These are phyloP conservation scores for Amniculicola lignicola DNA, from an alignment of 495 filamentous ascomycete species.

Conservation along the genomic window DNA sequence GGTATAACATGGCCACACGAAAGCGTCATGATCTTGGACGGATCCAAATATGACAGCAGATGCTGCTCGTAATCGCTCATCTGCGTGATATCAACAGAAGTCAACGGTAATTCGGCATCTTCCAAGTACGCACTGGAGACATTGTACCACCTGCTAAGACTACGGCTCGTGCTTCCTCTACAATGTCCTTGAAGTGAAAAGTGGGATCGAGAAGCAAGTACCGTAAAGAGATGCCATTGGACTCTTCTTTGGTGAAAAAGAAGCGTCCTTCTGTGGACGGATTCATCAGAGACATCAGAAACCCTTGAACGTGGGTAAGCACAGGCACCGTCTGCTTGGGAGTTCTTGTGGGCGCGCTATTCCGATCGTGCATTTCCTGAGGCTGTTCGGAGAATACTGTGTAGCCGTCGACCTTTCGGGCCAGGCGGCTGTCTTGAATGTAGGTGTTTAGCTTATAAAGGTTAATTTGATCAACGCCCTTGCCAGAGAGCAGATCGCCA, in stretches of 20 bases:
- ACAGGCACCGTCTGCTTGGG: conserved; percentile 53
- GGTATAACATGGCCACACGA: conserved; percentile 96
- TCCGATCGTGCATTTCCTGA: conserved; percentile 27
- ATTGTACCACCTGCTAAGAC: conserved; percentile 95
- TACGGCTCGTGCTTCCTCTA: conserved; percentile 80
- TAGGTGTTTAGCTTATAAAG: conserved; percentile 83
- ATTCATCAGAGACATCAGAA: conserved; percentile 81
- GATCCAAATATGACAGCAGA: conserved; percentile 72
- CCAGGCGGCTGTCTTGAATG: conserved; percentile 87
- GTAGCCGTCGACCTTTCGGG: conserved; percentile 92
- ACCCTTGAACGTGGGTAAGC: conserved; percentile 78
- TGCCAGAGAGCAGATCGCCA: conserved; percentile 70
- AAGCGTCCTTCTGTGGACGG: conserved; percentile 82
- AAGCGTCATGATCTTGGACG: conserved; percentile 66
- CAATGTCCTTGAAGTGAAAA: conserved; percentile 84
- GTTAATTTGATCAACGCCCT: conserved; percentile 94
- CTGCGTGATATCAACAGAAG: conserved; percentile 37
- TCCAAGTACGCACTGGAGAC: conserved; percentile 62
- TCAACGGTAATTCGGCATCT: not conserved
- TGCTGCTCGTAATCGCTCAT: conserved; percentile 85
- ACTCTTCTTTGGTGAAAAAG: conserved; percentile 64
- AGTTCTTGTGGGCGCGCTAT: conserved; percentile 26
- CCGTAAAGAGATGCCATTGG: conserved; percentile 59
- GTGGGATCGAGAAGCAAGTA: conserved; percentile 95
- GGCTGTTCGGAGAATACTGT: conserved; percentile 56